phyloP scores from a whole-genome alignment of 169 alveolate species.

The Blepharisma undulans region DNA sequence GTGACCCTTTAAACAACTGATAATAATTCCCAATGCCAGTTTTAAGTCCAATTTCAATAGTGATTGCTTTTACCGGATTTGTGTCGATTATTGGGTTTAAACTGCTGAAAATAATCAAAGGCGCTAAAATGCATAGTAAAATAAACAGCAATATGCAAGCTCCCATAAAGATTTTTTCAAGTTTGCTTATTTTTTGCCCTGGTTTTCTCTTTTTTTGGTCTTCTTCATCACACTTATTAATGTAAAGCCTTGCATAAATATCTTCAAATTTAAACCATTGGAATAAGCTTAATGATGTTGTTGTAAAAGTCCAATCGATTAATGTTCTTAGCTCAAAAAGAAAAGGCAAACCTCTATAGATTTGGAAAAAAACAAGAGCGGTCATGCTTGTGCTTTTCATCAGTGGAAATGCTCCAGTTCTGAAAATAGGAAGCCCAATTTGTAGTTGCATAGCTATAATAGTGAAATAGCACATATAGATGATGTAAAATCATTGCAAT shows the following conservation, averaged over 20 bases:
- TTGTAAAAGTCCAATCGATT: conserved; percentile 90
- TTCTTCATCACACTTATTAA: conserved; percentile 30
- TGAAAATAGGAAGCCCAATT: conserved; percentile 69
- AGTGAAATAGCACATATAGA: conserved; percentile 61
- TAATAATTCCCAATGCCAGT: background rate
- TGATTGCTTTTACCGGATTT: background rate
- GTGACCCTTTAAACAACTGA: background rate
- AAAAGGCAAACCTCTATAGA: conserved; percentile 79
- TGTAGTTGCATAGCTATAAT: conserved; percentile 71
- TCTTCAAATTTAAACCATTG: conserved; percentile 87
- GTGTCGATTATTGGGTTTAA: conserved; percentile 5
- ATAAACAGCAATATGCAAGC: background rate
- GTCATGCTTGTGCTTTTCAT: conserved; percentile 47
- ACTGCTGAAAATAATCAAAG: conserved; percentile 21
- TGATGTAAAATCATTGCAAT: conserved; percentile 48
- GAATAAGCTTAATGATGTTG: conserved; percentile 79
- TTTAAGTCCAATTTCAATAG: background rate
- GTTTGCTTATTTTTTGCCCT: background rate
- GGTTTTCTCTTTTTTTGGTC: background rate
- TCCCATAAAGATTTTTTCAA: background rate
- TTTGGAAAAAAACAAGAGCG: conserved; percentile 58
- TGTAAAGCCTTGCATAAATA: conserved; percentile 61
- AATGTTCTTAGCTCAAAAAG: conserved; percentile 77
- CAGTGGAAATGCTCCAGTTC: conserved; percentile 59
- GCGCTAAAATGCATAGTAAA: conserved; percentile 23